Conservation (phyloP, 345 rosid genomes). For the Citrus mangshanensis region DNA sequence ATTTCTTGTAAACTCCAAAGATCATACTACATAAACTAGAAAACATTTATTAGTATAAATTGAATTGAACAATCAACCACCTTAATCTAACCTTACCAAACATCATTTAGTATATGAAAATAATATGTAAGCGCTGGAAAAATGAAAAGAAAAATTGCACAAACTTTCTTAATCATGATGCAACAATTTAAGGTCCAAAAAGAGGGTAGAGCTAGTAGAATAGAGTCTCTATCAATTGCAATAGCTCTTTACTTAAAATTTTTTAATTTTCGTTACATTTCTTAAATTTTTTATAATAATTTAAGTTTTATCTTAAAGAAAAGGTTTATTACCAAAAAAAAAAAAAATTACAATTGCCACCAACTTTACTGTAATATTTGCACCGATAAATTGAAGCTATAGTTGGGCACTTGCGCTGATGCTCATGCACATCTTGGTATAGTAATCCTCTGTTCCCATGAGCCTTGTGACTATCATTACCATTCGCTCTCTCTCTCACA, state of each 20-base stretch:
- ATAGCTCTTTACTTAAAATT: no score
- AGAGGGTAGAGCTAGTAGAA: neutral
- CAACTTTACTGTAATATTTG: neutral
- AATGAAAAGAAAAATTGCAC: no score
- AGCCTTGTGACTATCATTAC: slow-evolving; percentile 5
- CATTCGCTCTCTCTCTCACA: neutral
- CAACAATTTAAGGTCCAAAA: neutral
- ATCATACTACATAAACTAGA: neutral
- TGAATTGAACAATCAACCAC: neutral
- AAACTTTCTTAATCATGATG: neutral
- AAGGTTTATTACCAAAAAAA: no score
- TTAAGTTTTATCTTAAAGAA: no score
- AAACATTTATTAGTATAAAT: neutral
- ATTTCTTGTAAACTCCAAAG: neutral
- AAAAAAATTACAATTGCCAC: no score
- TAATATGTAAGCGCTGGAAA: neutral
- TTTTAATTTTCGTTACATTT: no score
- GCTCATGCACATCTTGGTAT: neutral
- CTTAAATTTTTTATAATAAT: no score
- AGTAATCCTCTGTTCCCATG: neutral
- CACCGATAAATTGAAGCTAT: neutral
- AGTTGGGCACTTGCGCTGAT: no score
- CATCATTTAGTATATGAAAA: neutral
- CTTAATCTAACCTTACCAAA: neutral
- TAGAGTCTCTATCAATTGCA: no score